A percentile compares a stretch with the other conserved stretches of the same genome.
These are phyloP conservation scores for Paramecium caudatum DNA, from an alignment of 73 alveolate genomes.

Conservation along the genomic window DNA sequence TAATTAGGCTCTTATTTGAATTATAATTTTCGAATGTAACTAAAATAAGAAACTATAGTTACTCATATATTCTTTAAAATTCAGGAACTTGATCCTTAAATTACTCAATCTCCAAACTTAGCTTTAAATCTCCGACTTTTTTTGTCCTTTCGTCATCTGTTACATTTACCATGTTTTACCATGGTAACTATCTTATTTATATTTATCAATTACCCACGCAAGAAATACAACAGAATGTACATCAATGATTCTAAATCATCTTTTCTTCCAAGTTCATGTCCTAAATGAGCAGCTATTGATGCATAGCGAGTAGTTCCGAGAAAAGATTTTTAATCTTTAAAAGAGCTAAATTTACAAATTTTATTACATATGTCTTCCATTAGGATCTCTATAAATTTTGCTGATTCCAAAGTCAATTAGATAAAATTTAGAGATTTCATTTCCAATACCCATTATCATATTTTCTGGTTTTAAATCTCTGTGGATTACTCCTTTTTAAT, in stretches of 20 bases:
- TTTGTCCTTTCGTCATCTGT: conserved; percentile 72
- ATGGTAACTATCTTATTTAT: conserved; percentile 66
- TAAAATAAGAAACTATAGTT: conserved; percentile 45
- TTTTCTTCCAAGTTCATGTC: conserved; percentile 79
- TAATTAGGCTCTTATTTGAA: conserved; percentile 79
- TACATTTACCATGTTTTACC: conserved; percentile 75
- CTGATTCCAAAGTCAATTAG: conserved; percentile 73
- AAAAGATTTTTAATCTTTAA: conserved; percentile 75
- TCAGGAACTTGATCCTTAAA: conserved; percentile 67
- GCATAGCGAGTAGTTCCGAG: conserved; percentile 82
- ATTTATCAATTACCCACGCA: conserved; percentile 77
- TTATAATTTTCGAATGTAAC: conserved; percentile 77
- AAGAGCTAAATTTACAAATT: conserved; percentile 31
- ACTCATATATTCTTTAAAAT: conserved; percentile 76
- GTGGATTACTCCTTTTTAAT: conserved; percentile 70
- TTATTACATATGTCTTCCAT: conserved; percentile 70
- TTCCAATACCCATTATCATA: conserved; percentile 72
- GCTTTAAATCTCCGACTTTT: conserved; percentile 72
- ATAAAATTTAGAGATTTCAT: conserved; percentile 53
- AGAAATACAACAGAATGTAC: conserved; percentile 78
- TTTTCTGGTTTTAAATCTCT: conserved; percentile 78
- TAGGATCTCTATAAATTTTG: conserved; percentile 71
- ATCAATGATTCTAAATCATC: conserved; percentile 83
- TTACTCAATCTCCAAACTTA: conserved; percentile 17
- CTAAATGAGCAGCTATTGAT: conserved; percentile 79